These are phyloP conservation scores for Pseudoturritis turrita DNA, from an alignment of 345 rosid genomes.

Conservation along the genomic window DNA sequence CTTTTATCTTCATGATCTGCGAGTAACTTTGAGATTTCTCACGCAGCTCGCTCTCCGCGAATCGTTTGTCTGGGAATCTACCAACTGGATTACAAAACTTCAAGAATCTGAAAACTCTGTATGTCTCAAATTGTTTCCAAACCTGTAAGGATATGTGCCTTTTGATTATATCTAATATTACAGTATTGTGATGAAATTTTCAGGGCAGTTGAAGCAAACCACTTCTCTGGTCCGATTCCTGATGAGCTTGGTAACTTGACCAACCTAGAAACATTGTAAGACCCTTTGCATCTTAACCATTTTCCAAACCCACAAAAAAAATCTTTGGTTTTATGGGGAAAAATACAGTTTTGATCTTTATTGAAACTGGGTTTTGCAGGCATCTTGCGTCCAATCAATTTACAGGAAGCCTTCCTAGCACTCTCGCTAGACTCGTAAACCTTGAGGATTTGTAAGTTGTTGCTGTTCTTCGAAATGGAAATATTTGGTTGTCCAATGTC, in stretches of 20 bases:
- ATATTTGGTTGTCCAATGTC: too few relatives aligned
- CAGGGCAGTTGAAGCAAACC: conserved; percentile 51
- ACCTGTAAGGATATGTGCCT: not conserved
- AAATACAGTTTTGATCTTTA: not conserved
- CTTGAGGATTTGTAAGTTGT: conserved; percentile 11
- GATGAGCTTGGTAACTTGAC: conserved; percentile 43
- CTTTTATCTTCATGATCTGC: not conserved
- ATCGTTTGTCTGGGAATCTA: conserved; percentile 44
- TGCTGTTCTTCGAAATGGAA: too few relatives aligned
- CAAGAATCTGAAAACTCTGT: conserved; percentile 40
- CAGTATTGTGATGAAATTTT: not conserved
- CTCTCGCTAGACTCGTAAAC: conserved; percentile 31
- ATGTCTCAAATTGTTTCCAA: not conserved
- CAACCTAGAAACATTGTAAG: conserved; percentile 42
- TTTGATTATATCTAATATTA: not conserved
- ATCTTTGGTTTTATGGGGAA: not conserved
- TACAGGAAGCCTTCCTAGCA: conserved; percentile 34
- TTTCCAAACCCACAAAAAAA: too few relatives aligned
- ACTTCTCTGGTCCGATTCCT: conserved; percentile 46
- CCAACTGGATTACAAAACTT: conserved; percentile 41
- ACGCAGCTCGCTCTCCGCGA: conserved; percentile 40
- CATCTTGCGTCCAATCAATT: conserved; percentile 37
- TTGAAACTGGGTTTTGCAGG: conserved; percentile 19
- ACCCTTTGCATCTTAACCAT: not conserved
- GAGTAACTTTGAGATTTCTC: not conserved